Conservation (phyloP, 1,284 basidiomycete genomes). For the Xerocomus amazonicus region DNA sequence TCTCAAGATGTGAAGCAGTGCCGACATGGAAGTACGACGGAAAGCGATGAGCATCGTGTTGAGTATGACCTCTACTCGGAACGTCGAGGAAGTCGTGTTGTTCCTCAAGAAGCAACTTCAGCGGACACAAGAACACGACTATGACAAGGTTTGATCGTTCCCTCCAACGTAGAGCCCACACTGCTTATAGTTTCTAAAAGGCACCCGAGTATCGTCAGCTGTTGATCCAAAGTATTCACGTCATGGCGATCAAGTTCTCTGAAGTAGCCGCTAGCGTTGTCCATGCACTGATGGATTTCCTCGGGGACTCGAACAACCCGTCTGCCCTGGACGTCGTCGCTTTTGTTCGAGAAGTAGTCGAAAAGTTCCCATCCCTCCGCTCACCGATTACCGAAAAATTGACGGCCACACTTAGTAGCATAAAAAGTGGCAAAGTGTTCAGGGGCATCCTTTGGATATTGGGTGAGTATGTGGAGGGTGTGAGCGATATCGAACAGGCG, state of each 20-base stretch:
- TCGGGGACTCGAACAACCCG: slow-evolving; percentile 94
- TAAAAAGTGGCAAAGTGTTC: slow-evolving; percentile 98
- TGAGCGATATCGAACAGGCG: slow-evolving; percentile 65
- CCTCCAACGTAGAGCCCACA: neutral
- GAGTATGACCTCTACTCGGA: slow-evolving; percentile 92
- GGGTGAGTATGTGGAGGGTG: slow-evolving; percentile 85
- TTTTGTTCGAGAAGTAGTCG: slow-evolving; percentile 96
- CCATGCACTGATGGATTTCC: slow-evolving; percentile 97
- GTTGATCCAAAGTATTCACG: slow-evolving; percentile 96
- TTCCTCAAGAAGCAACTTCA: slow-evolving; percentile 99
- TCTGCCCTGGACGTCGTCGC: slow-evolving; percentile 95
- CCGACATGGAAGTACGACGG: slow-evolving; percentile 95
- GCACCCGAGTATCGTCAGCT: slow-evolving; percentile 94
- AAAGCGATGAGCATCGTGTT: slow-evolving; percentile 91
- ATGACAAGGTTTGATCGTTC: slow-evolving; percentile 62
- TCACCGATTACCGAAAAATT: slow-evolving; percentile 85
- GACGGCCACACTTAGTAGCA: slow-evolving; percentile 78
- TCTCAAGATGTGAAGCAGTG: slow-evolving; percentile 42
- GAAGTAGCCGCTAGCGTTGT: slow-evolving; percentile 97
- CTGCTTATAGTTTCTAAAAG: slow-evolving; percentile 36
- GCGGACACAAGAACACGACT: slow-evolving; percentile 82
- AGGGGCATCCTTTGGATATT: slow-evolving; percentile 97
- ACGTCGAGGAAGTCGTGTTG: slow-evolving; percentile 96
- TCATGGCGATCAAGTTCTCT: slow-evolving; percentile 97
- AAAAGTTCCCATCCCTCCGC: slow-evolving; percentile 93